Evolutionary conservation across 2,329 filamentous ascomycete species (phyloP).

Genomic region (Microdochium trichocladiopsis): DNA sequence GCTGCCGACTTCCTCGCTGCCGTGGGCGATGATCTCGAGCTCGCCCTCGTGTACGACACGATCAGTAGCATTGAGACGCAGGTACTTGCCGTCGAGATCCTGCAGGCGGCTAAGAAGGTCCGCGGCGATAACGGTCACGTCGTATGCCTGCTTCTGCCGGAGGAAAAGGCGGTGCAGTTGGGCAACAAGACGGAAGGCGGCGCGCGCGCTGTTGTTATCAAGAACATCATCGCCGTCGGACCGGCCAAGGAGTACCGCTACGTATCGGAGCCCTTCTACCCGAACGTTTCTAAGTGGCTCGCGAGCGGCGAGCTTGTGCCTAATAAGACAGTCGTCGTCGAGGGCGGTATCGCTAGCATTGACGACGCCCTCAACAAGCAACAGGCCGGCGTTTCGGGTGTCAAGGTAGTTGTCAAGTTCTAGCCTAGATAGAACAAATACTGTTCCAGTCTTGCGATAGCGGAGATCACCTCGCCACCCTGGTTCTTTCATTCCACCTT

Average conservation of each 20-base stretch:
- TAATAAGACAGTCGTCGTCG: background rate
- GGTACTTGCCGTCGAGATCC: constrained; percentile 17
- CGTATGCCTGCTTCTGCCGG: background rate
- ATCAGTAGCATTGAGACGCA: constrained; percentile 21
- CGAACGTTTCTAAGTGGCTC: background rate
- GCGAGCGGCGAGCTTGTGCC: background rate
- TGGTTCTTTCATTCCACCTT: too few species aligned
- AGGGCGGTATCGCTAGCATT: background rate
- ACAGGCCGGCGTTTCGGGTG: background rate
- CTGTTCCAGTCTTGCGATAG: too few species aligned
- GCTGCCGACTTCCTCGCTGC: constrained; percentile 14
- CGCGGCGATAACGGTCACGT: background rate
- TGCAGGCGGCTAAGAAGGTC: constrained; percentile 9
- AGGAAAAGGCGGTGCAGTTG: background rate
- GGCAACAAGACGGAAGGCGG: background rate
- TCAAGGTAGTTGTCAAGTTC: background rate
- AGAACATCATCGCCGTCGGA: background rate
- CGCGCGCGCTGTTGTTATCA: background rate
- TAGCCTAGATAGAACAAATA: background rate
- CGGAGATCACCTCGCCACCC: too few species aligned
- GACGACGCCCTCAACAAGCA: background rate
- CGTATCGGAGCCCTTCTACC: background rate
- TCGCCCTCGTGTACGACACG: constrained; percentile 21
- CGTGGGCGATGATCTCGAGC: constrained; percentile 11
- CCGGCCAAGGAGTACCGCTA: constrained; percentile 1